These are phyloP conservation scores for Flaveria bidentis DNA, from an alignment of 129 eudicot species.

Conservation along the genomic window DNA sequence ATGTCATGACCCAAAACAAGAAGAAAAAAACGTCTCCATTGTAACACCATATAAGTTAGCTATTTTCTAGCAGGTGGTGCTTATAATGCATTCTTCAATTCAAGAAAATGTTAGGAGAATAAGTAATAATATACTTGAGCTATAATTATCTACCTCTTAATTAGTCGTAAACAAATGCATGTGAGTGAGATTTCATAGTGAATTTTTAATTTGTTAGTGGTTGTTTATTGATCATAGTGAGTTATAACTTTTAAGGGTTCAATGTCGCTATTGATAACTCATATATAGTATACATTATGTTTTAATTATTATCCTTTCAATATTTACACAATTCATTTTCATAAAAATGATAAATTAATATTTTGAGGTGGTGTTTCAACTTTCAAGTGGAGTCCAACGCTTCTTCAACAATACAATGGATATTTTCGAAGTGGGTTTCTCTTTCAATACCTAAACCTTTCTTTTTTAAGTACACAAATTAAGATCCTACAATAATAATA, in stretches of 20 bases:
- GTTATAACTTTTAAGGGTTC: not conserved
- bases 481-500: not conserved
- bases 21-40: no score
- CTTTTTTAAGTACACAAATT: slow-evolving; percentile 10
- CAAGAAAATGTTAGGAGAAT: no score
- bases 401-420: slow-evolving; percentile 39
- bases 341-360: slow-evolving; percentile 8
- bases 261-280: not conserved
- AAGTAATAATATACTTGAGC: no score
- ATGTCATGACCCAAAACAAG: no score
- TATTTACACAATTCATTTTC: not conserved
- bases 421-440: slow-evolving; percentile 55
- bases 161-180: not conserved
- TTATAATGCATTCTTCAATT: no score
- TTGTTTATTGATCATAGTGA: not conserved
- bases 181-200: not conserved
- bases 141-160: no score
- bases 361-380: slow-evolving; percentile 24
- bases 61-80: no score
- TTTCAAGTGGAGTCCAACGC: slow-evolving; percentile 65
- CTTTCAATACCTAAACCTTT: slow-evolving; percentile 57
- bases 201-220: not conserved
- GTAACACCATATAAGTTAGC: no score
- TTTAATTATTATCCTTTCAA: not conserved
- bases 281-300: not conserved